These are phyloP conservation scores for Achaetomiella virescens DNA, from an alignment of 495 filamentous ascomycete genomes.

Conservation along the genomic window DNA sequence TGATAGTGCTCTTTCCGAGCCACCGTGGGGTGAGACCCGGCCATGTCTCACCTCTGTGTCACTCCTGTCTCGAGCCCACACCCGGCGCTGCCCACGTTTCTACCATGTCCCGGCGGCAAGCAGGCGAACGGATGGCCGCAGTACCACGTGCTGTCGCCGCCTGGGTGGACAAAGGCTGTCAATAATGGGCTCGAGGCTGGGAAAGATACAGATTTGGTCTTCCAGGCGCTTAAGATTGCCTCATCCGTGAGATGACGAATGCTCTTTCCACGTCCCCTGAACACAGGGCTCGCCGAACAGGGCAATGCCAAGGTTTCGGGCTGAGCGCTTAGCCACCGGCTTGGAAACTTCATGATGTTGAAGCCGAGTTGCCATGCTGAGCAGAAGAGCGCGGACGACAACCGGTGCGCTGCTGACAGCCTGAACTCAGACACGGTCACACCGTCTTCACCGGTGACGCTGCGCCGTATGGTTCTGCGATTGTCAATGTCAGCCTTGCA, in stretches of 20 bases:
- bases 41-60: constrained; percentile 25
- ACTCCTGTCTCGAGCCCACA: constrained; percentile 22
- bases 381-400: neutral
- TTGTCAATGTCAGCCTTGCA: neutral
- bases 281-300: neutral
- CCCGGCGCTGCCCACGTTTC: constrained; percentile 17
- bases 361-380: neutral
- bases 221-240: constrained; percentile 9
- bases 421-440: constrained; percentile 1
- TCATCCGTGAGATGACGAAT: neutral
- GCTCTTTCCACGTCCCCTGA: neutral
- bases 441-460: neutral
- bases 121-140: constrained; percentile 7
- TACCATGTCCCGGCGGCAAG: constrained; percentile 1
- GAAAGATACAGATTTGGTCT: constrained; percentile 1
- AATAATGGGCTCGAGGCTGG: constrained; percentile 2
- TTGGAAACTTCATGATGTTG: neutral
- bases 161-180: constrained; percentile 11
- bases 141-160: constrained; percentile 16
- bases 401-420: neutral
- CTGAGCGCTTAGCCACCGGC: neutral
- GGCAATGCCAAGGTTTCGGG: constrained; percentile 6
- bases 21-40: constrained; percentile 1
- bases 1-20: constrained; percentile 7
- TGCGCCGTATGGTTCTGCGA: neutral